Base-by-base conservation (phyloP, 2,329 filamentous ascomycete genomes). In the Emericellopsis atlantica region DNA sequence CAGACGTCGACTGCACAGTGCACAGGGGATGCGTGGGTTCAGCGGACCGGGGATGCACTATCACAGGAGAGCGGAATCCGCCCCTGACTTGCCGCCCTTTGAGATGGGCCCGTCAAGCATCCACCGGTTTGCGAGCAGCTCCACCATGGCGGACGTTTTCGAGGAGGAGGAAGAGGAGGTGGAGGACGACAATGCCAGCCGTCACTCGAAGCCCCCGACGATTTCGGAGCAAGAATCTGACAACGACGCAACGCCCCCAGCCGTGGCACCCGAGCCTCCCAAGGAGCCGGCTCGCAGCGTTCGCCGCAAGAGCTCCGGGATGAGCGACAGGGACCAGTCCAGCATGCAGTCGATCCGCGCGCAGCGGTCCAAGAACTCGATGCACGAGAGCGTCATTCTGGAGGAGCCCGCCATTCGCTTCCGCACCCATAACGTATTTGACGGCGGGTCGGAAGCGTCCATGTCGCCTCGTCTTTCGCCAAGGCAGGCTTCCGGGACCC, bases 141-240 rank as follows among this genome's bases (percentile, higher is more conserved):
- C 81, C 0, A 81, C 81, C 1, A 89, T 92, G 84, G 84, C 81
- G 0, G 85, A 90, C 54, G 85, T 92, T 1, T 92, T 90, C 47
- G 85, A 92, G 54, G 85, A 90, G 50, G 84, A 89, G 23, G 84
- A 88, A 47, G 81, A 85, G 50, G 71, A 75, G 4, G 64, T 69
- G 1, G 65, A 67, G 3, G 70, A 75, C 15, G 66, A 66, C 31
- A 63, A 62, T 62, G 26, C 26, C 26, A 48, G 61, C 49, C 43
- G 61, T 41, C 52, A 56, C 40, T 54, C 55, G 22, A 53, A 52
- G 8, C 40, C 32, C 29, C 11, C 6, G 14, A 32, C 15, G 22
- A 12, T 12, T 23, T 54, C 53, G 37, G 59, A 64, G 2, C 60
- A 64, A 1, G 73, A 77, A 11, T 69, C 69, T 16, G 63, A 62